Base-by-base conservation (phyloP, 345 rosid species). In the Rhizophora apiculata region DNA sequence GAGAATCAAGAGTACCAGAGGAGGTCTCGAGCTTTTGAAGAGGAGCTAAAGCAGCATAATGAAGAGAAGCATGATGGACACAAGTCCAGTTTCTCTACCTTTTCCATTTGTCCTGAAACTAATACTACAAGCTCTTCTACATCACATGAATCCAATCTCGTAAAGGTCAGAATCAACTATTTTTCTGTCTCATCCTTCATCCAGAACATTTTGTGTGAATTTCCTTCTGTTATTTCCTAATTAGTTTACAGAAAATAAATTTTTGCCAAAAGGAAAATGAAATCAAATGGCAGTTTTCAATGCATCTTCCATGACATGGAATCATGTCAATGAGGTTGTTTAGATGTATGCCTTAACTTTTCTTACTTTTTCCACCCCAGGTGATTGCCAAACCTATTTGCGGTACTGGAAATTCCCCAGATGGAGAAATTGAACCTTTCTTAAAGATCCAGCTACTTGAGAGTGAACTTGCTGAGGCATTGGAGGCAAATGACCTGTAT, bases 401-500 rank as follows among this genome's bases (percentile, higher is more conserved):
- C 71, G 48, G 62, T 59, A 15, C 63, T 34, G 76, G 64, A 62
- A 68, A 61, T 62, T 70, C 75, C 20, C 68, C 54, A 60, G 72
- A 29, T 62, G 60, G 6, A 8, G 83, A 65, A 53, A 39, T 31
- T 43, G 82, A 79, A 64, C 74, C 72, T 62, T 66, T 65, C 58
- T 76, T 78, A 61, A 84, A 86, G 78, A 76, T 85, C 59, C 81
- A 72, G 60, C 69, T 22, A 53, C 89, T 85, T 46, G 83, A 86
- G 80, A 75, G 64, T 68, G 82, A 85, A 73, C 72, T 88, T 64
- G 86, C 85, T 0, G 87, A 86, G 72, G 87, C 86, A 51, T 32
- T 77, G 72, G 85, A 86, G 77, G 84, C 90, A 74, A 84, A 83
- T 68, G 80, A 77, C 70, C 77, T 82, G 83, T 79, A 82, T 55